Evolutionary conservation across 2,329 filamentous ascomycete genomes (phyloP).

Genomic region (Arthroderma sp.): DNA sequence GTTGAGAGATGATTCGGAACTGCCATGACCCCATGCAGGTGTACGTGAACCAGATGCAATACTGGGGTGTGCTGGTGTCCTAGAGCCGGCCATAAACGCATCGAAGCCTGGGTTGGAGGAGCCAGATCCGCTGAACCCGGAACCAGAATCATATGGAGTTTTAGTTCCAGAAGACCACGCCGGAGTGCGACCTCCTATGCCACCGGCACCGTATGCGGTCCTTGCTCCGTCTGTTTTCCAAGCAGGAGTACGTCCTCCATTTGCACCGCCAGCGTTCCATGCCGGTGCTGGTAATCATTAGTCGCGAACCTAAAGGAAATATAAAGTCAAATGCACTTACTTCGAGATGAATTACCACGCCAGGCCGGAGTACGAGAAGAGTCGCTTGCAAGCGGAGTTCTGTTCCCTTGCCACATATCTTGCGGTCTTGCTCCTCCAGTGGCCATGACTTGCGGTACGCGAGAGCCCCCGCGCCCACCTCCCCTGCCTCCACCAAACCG

Average conservation of each 20-base stretch:
- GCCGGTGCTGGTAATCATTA: constrained; percentile 25
- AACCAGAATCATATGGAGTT: constrained; percentile 57
- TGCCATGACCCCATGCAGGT: constrained; percentile 29
- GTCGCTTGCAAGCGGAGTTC: constrained; percentile 52
- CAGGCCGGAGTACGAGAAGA: constrained; percentile 64
- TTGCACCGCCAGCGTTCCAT: constrained; percentile 26
- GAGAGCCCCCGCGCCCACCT: constrained; percentile 25
- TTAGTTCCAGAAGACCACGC: constrained; percentile 68
- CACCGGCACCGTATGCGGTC: constrained; percentile 52
- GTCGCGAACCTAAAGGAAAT: neutral
- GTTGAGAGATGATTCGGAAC: constrained; percentile 19
- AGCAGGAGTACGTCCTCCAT: constrained; percentile 38
- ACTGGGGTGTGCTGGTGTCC: constrained; percentile 62
- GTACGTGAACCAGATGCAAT: constrained; percentile 37
- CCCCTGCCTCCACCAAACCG: constrained; percentile 32
- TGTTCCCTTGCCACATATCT: constrained; percentile 49
- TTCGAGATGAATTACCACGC: constrained; percentile 39
- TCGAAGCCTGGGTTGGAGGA: constrained; percentile 58
- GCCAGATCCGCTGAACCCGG: constrained; percentile 37
- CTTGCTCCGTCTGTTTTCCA: constrained; percentile 45
- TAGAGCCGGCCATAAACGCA: constrained; percentile 54
- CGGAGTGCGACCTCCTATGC: constrained; percentile 53
- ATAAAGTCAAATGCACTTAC: constrained; percentile 36
- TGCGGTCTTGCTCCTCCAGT: constrained; percentile 30
- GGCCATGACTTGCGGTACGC: constrained; percentile 37